A percentile compares a stretch with the other conserved stretches of the same genome.
Evolutionary conservation across 805 yeast species (phyloP).

Genomic region (Kodamaea leandrae): DNA sequence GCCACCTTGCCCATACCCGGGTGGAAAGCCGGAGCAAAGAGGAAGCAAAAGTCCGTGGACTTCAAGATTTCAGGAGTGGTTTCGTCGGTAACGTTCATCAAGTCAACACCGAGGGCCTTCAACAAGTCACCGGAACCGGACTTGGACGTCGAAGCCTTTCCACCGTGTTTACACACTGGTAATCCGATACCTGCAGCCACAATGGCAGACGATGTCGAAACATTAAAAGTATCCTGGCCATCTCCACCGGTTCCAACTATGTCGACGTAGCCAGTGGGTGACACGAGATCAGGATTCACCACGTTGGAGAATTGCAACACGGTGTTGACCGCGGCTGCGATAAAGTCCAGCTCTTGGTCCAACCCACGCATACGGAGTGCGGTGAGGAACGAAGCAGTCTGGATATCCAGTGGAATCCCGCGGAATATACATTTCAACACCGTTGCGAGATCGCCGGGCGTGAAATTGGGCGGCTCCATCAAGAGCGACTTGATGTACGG

Average conservation of each 20-base stretch:
- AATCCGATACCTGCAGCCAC: constrained; percentile 88
- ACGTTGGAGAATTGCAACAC: constrained; percentile 62
- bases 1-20: constrained; percentile 87
- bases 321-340: constrained; percentile 82
- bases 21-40: constrained; percentile 94
- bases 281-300: constrained; percentile 46
- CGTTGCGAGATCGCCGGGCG: constrained; percentile 59
- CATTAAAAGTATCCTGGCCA: constrained; percentile 95
- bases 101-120: constrained; percentile 76
- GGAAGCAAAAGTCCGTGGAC: constrained; percentile 56
- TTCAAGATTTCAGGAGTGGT: constrained; percentile 60
- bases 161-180: constrained; percentile 91
- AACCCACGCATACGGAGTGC: constrained; percentile 69
- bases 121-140: constrained; percentile 95
- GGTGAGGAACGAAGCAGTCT: constrained; percentile 75
- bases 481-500: constrained; percentile 69
- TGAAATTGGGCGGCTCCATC: constrained; percentile 56
- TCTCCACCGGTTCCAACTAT: constrained; percentile 99
- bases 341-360: constrained; percentile 77
- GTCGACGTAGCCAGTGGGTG: constrained; percentile 62
- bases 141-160: constrained; percentile 89
- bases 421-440: constrained; percentile 63
- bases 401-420: constrained; percentile 63
- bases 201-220: constrained; percentile 90
- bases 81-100: constrained; percentile 59